These are phyloP conservation scores for Nakaseomyces kungkrabaensis DNA, from an alignment of 1,139 yeast species.

Conservation along the genomic window DNA sequence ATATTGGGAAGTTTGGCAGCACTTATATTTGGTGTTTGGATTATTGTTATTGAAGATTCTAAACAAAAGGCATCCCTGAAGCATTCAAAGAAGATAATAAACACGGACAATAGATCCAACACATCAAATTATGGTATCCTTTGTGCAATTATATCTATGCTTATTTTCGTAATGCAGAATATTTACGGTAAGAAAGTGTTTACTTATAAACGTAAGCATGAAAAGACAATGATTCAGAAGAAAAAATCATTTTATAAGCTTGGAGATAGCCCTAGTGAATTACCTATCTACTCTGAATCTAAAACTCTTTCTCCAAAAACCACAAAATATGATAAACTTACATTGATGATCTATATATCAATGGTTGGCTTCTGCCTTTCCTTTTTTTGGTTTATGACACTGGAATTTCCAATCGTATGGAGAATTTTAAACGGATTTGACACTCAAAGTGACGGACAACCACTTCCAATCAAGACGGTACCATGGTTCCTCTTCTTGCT, in stretches of 20 bases:
- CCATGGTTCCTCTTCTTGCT: slow-evolving; percentile 32
- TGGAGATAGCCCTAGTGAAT: slow-evolving; percentile 4
- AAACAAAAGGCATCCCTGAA: slow-evolving; percentile 2
- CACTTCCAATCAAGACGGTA: slow-evolving; percentile 14
- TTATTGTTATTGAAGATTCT: slow-evolving; percentile 27
- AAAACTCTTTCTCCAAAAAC: slow-evolving; percentile 1
- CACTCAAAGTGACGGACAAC: not conserved
- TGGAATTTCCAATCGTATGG: slow-evolving; percentile 42
- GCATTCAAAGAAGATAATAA: not conserved
- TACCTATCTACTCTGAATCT: slow-evolving; percentile 3
- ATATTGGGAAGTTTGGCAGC: slow-evolving; percentile 54
- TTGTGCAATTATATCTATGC: slow-evolving; percentile 72
- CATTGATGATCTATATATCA: slow-evolving; percentile 80
- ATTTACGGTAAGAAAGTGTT: slow-evolving; percentile 83
- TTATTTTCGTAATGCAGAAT: slow-evolving; percentile 85
- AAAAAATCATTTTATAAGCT: not conserved
- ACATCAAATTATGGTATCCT: slow-evolving; percentile 55
- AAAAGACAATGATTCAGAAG: not conserved
- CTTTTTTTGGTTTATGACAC: slow-evolving; percentile 64
- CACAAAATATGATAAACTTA: slow-evolving; percentile 59
- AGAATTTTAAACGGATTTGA: slow-evolving; percentile 8
- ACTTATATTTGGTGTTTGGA: slow-evolving; percentile 30
- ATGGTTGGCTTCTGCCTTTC: slow-evolving; percentile 70
- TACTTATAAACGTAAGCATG: slow-evolving; percentile 37
- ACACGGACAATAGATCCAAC: slow-evolving; percentile 10